Base-by-base conservation (phyloP, 192 early-diverging fungal species). In the Piromyces finnis region DNA sequence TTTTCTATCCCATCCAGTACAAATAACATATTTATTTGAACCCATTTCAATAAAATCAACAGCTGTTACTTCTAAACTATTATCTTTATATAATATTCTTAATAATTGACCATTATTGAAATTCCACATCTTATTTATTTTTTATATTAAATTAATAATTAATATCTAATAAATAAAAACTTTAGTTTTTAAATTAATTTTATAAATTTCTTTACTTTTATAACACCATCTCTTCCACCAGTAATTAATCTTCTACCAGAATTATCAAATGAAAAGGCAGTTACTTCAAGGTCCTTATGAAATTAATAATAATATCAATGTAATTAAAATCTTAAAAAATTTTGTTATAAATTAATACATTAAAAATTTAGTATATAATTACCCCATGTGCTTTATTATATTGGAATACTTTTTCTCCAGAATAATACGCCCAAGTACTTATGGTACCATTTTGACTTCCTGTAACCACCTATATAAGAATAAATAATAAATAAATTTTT, bases 101-200 rank as follows among this genome's bases (percentile, higher is more conserved):
- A 91, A 81, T 29, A 91, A 86, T 79, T 90, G 88, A 18, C 90
- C 90, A 83, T 91, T 91, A 83, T 91, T 91, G 84, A 91, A 91
- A 84, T 91, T 91, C 90, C 90, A 91, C 88, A 91, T 91, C 85
- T 90, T 68, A n/a, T n/a, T n/a, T n/a, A n/a, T n/a, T n/a, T n/a
- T n/a, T n/a, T n/a, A n/a, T n/a, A n/a, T n/a, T n/a, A n/a, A n/a
- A n/a, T n/a, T n/a, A n/a, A n/a, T n/a, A n/a, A n/a, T n/a, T n/a
- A n/a, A n/a, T n/a, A n/a, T n/a, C n/a, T n/a, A n/a, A n/a, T n/a
- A n/a, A n/a, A n/a, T n/a, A n/a, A n/a, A n/a, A n/a, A n/a, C n/a
- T n/a, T n/a, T n/a, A n/a, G n/a, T n/a, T n/a, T n/a, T n/a, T n/a
- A n/a, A n/a, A n/a, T n/a, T 37, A 14, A 14, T 37, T 14, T 37